Conservation (phyloP, 169 alveolate species). For the Plasmodium vinckei region DNA sequence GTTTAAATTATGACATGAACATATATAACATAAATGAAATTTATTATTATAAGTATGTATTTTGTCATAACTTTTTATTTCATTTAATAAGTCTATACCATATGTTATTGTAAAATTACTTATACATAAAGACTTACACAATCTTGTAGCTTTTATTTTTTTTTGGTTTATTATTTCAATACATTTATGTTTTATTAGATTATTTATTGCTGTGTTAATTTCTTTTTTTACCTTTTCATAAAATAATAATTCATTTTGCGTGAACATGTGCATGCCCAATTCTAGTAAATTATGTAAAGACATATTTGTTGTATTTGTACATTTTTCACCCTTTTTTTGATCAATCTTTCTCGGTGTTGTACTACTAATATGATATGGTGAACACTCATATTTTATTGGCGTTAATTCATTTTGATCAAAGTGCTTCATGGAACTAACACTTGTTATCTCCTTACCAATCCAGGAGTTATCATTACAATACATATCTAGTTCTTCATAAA, state of each 20-base stretch:
- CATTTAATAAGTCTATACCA: constrained; percentile 38
- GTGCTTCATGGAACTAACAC: background rate
- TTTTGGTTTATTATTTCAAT: constrained; percentile 14
- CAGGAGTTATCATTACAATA: too few species aligned
- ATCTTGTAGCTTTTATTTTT: constrained; percentile 23
- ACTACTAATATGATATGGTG: background rate
- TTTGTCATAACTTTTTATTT: constrained; percentile 32
- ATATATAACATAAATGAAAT: constrained; percentile 65
- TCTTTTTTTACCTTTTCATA: constrained; percentile 33
- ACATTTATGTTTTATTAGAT: constrained; percentile 30
- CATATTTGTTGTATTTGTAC: background rate
- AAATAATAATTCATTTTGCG: constrained; percentile 24
- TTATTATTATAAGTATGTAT: constrained; percentile 21
- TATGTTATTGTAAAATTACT: constrained; percentile 39
- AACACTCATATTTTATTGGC: too few species aligned
- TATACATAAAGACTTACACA: constrained; percentile 48
- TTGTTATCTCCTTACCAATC: background rate
- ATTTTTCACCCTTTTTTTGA: background rate
- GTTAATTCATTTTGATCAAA: too few species aligned
- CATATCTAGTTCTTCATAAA: too few species aligned
- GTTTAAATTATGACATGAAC: constrained; percentile 37
- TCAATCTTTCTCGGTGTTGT: background rate
- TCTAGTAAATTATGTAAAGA: background rate
- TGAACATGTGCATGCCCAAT: constrained; percentile 10
- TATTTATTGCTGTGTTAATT: constrained; percentile 12